Percentiles rank a stretch among this genome's conserved stretches.
Evolutionary conservation across 2,329 filamentous ascomycete genomes (phyloP).

Genomic region (Dryadomyces quercus-mongolicae): DNA sequence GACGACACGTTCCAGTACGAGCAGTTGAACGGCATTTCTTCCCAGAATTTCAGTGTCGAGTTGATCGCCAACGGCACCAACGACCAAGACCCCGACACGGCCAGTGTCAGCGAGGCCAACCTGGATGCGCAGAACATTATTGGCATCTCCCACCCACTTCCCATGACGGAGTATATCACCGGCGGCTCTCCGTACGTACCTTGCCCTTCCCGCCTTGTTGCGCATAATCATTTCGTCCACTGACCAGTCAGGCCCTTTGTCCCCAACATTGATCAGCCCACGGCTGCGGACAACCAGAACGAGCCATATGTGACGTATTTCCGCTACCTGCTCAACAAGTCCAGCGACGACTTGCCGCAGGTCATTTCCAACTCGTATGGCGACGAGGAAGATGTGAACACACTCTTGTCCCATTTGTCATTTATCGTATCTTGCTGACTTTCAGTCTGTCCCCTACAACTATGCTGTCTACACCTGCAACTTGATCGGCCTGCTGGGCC

Average conservation of each 20-base stretch:
- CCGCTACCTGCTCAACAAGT: conserved; percentile 42
- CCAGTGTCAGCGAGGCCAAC: conserved; percentile 38
- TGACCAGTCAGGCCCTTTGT: conserved; percentile 16
- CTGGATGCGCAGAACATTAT: conserved; percentile 52
- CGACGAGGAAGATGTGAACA: conserved; percentile 39
- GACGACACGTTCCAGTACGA: conserved; percentile 38
- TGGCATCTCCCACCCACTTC: conserved; percentile 32
- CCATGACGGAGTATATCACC: conserved; percentile 18
- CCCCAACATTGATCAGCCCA: conserved; percentile 16
- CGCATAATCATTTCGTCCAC: neutral
- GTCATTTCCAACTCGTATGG: conserved; percentile 61
- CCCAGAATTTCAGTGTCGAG: conserved; percentile 41
- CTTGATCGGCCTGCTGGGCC: conserved; percentile 52
- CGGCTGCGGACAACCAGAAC: conserved; percentile 33
- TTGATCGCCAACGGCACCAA: conserved; percentile 43
- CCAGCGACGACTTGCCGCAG: conserved; percentile 42
- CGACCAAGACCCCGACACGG: conserved; percentile 25
- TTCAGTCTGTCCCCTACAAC: conserved; percentile 41
- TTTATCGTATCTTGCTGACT: neutral
- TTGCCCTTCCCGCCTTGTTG: conserved; percentile 11
- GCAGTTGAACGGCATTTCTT: conserved; percentile 36
- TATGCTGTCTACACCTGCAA: conserved; percentile 42
- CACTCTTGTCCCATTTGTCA: neutral
- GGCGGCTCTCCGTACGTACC: conserved; percentile 15
- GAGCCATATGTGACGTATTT: conserved; percentile 58